phyloP scores from a whole-genome alignment of 306 rosid genomes.

The Dicorynia guianensis region DNA sequence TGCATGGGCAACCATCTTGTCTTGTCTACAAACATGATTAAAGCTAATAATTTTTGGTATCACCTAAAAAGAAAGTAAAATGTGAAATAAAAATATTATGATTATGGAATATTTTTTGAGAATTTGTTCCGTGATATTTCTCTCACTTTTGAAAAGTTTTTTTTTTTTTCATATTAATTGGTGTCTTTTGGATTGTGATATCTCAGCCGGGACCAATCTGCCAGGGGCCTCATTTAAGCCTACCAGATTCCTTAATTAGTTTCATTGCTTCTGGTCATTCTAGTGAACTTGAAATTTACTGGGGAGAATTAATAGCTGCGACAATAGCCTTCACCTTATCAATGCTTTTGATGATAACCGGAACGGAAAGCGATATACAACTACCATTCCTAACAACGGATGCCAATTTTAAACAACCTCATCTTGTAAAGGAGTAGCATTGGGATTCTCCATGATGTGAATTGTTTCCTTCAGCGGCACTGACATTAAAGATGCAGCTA shows the following conservation, averaged over 20 bases:
- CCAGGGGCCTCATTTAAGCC: background rate
- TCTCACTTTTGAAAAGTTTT: too few relatives aligned
- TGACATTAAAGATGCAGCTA: background rate
- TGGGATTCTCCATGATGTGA: conserved; percentile 38
- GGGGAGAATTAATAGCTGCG: conserved; percentile 36
- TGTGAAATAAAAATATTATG: too few relatives aligned
- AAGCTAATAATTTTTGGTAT: too few relatives aligned
- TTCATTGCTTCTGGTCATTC: conserved; percentile 33
- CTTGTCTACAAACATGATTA: too few relatives aligned
- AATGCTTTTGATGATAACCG: conserved; percentile 49
- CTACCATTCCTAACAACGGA: conserved; percentile 57
- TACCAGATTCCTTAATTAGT: conserved; percentile 18
- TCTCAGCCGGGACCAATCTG: background rate
- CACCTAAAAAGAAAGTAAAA: too few relatives aligned
- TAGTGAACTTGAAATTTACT: conserved; percentile 38
- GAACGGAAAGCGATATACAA: conserved; percentile 54
- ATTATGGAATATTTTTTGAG: too few relatives aligned
- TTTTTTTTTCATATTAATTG: too few relatives aligned
- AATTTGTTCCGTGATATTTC: too few relatives aligned
- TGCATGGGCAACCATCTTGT: too few relatives aligned
- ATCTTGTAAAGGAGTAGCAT: conserved; percentile 34
- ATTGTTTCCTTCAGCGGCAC: conserved; percentile 2
- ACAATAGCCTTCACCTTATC: conserved; percentile 54
- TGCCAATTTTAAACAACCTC: background rate
- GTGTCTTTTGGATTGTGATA: too few relatives aligned